Evolutionary conservation across 305 asterid species (phyloP).

Genomic region (Fraxinus paxiana): DNA sequence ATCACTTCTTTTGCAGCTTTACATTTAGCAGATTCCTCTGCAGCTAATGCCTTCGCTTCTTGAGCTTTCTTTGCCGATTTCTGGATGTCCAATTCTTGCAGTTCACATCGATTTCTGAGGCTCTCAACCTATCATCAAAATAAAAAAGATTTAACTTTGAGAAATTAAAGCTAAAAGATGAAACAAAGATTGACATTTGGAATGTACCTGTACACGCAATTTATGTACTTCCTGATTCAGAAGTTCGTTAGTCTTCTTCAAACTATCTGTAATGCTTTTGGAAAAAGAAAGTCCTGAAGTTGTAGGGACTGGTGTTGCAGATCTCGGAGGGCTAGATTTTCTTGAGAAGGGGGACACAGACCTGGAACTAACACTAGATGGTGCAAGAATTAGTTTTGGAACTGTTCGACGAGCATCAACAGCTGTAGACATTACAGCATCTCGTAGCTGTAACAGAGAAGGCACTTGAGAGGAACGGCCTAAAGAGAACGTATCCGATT

Average conservation of each 20-base stretch:
- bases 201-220: conserved; percentile 70
- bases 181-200: background rate
- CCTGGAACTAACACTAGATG: conserved; percentile 71
- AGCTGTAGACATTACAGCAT: conserved; percentile 51
- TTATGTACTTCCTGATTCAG: conserved; percentile 82
- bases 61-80: conserved; percentile 65
- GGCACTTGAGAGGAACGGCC: conserved; percentile 80
- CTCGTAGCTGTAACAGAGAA: conserved; percentile 62
- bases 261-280: conserved; percentile 70
- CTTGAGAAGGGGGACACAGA: conserved; percentile 90
- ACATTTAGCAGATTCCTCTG: conserved; percentile 88
- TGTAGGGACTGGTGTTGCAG: conserved; percentile 90
- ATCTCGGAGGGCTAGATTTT: conserved; percentile 82
- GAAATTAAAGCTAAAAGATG: conserved; percentile 2
- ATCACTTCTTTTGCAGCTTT: conserved; percentile 96
- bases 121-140: conserved; percentile 42
- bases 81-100: conserved; percentile 71
- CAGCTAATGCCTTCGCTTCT: conserved; percentile 75
- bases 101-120: conserved; percentile 65
- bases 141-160: conserved; percentile 4
- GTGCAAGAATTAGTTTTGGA: conserved; percentile 61
- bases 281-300: conserved; percentile 80
- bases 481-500: conserved; percentile 56
- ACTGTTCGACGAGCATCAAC: conserved; percentile 49
- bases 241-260: conserved; percentile 83